These are phyloP conservation scores for Yamadazyma sp. DNA, from an alignment of 1,139 yeast species.

Conservation along the genomic window DNA sequence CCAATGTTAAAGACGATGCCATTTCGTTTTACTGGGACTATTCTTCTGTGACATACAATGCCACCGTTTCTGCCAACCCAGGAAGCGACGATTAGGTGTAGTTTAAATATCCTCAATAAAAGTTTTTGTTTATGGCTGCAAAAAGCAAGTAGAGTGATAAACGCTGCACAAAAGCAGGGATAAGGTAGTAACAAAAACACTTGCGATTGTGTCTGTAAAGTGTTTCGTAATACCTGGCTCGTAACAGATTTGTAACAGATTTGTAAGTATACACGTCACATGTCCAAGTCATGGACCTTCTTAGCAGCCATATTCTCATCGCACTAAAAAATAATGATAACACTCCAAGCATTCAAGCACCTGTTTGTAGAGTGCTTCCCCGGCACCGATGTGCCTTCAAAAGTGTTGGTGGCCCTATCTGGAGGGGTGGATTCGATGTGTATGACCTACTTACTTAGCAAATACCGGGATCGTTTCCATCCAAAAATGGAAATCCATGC, in stretches of 20 bases:
- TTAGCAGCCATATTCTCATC: background rate
- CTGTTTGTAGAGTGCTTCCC: slow-evolving; percentile 16
- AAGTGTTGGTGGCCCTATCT: slow-evolving; percentile 52
- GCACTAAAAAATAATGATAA: slow-evolving; percentile 5
- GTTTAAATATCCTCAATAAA: too few species aligned
- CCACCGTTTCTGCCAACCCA: slow-evolving; percentile 7
- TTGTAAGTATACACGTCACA: too few species aligned
- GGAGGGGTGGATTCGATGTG: slow-evolving; percentile 88
- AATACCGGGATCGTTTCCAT: slow-evolving; percentile 23
- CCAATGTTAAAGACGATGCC: slow-evolving; percentile 25
- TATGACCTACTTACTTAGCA: slow-evolving; percentile 46
- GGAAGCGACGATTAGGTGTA: background rate
- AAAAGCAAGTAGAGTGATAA: too few species aligned
- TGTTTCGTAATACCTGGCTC: too few species aligned
- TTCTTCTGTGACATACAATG: slow-evolving; percentile 24
- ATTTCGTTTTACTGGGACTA: slow-evolving; percentile 43
- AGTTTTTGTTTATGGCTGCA: background rate
- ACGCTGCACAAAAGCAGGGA: too few species aligned
- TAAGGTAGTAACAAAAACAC: too few species aligned
- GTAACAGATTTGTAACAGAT: too few species aligned
- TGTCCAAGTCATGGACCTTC: too few species aligned
- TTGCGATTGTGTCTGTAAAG: too few species aligned
- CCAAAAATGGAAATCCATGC: slow-evolving; percentile 40
- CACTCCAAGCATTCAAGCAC: slow-evolving; percentile 9
- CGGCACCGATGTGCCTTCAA: slow-evolving; percentile 13